These are phyloP conservation scores for Iberis pinnata DNA, from an alignment of 345 rosid species.

Conservation along the genomic window DNA sequence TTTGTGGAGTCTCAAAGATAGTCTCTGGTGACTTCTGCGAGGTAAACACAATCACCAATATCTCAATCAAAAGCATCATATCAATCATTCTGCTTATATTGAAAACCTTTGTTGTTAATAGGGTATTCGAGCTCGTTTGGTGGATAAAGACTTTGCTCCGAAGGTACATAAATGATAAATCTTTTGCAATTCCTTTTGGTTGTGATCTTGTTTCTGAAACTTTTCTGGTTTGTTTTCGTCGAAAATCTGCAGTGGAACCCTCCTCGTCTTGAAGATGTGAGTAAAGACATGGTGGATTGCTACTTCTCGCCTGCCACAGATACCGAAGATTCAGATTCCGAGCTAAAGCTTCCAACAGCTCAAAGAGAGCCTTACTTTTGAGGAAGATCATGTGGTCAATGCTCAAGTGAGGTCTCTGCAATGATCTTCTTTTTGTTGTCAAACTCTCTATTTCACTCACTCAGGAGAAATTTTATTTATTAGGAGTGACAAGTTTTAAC, in stretches of 20 bases:
- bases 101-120: conserved; percentile 16
- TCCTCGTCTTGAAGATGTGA: conserved; percentile 57
- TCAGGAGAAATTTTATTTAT: background rate
- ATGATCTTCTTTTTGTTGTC: conserved; percentile 15
- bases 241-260: conserved; percentile 72
- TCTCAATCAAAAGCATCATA: conserved; percentile 1
- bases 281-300: conserved; percentile 68
- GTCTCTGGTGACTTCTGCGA: conserved; percentile 74
- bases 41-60: conserved; percentile 36
- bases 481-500: conserved; percentile 23
- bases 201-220: background rate
- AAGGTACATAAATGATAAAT: conserved; percentile 44
- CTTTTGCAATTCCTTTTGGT: conserved; percentile 2
- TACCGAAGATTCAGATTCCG: conserved; percentile 43
- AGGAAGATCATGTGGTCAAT: conserved; percentile 14
- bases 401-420: conserved; percentile 12
- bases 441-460: background rate
- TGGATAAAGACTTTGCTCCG: conserved; percentile 88
- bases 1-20: conserved; percentile 44
- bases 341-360: conserved; percentile 72
- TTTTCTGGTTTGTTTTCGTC: conserved; percentile 8
- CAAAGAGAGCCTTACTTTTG: conserved; percentile 52
- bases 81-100: background rate
- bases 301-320: conserved; percentile 55
- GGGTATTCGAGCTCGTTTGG: conserved; percentile 77